Percentiles rank a stretch among this genome's conserved stretches.
These are phyloP conservation scores for Auricularia sp. DNA, from an alignment of 768 basidiomycete genomes.

Conservation along the genomic window DNA sequence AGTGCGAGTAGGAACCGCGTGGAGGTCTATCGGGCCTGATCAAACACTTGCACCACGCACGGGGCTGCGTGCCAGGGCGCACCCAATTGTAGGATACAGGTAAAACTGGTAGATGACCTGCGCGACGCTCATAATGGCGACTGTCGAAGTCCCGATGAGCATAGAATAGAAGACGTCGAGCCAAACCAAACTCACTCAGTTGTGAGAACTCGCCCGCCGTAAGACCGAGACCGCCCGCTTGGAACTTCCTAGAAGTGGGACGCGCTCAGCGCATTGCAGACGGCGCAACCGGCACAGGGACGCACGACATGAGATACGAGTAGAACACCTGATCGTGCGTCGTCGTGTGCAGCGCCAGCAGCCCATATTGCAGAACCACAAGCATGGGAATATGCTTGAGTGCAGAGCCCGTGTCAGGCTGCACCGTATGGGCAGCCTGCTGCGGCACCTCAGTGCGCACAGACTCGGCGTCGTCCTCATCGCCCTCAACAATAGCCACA, in stretches of 20 bases:
- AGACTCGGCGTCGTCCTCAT: not conserved
- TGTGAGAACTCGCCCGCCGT: slow-evolving; percentile 88
- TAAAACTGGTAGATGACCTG: slow-evolving; percentile 89
- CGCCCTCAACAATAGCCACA: not conserved
- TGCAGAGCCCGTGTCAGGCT: slow-evolving; percentile 50
- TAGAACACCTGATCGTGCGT: slow-evolving; percentile 89
- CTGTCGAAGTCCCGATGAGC: slow-evolving; percentile 26
- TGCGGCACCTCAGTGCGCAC: not conserved
- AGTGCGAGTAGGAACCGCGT: slow-evolving; percentile 68
- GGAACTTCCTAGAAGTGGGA: slow-evolving; percentile 47
- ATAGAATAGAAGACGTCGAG: not conserved
- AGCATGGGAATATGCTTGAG: slow-evolving; percentile 67
- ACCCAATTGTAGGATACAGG: slow-evolving; percentile 52
- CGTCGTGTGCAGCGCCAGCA: slow-evolving; percentile 79
- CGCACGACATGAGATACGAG: slow-evolving; percentile 82
- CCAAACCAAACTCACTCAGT: slow-evolving; percentile 45
- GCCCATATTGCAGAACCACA: slow-evolving; percentile 87
- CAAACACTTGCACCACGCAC: too few relatives aligned
- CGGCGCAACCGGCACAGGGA: not conserved
- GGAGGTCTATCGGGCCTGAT: slow-evolving; percentile 43
- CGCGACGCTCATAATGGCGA: slow-evolving; percentile 87
- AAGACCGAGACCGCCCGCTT: slow-evolving; percentile 78
- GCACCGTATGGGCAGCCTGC: not conserved
- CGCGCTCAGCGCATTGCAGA: too few relatives aligned
- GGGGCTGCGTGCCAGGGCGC: not conserved